phyloP scores from a whole-genome alignment of 306 rosid genomes.

The Cucumis sativus region Cucumber_9930_V3 NC_026655.2:8257001-8257500 shows the following conservation, averaged over 20 bases:
- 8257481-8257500: background rate
- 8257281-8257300: background rate
- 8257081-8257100: background rate
- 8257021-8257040: background rate
- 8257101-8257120: background rate
- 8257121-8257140: background rate
- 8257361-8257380: background rate
- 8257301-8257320: background rate
- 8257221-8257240: background rate
- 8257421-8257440: background rate
- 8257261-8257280: background rate
- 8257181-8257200: background rate
- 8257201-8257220: background rate
- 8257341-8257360: background rate
- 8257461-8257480: background rate
- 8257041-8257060: background rate
- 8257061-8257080: background rate
- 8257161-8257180: background rate
- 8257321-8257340: background rate
- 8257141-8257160: background rate
- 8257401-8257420: background rate
- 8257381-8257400: background rate
- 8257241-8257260: background rate
- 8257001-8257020: constrained; percentile 1
- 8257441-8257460: background rate